Evolutionary conservation across 768 basidiomycete genomes (phyloP), one percentile per base, ranked within the genome.

Genomic region (Mycena epipterygia): DNA sequence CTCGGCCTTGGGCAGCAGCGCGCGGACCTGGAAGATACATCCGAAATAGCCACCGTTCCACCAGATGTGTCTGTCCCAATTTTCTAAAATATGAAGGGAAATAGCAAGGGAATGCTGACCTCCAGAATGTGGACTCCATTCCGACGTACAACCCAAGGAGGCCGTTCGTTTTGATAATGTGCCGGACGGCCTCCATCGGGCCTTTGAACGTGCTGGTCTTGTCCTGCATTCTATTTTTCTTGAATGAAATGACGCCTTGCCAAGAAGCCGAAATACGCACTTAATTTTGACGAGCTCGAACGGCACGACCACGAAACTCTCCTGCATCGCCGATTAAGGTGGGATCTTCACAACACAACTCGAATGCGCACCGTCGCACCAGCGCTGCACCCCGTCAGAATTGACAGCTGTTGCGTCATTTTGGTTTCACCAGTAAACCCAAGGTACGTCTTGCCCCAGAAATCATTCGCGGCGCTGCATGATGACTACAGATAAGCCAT

Each of bases 41-140:
- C 94, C 94, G 71, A 99, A 99, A 85, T 96, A 99, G 13, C 97
- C 97, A 37, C 95, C 97, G 76, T 98, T 95, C 95, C 94, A 97
- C 88, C 90, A 92, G 33, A 95, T 75, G 75, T 96, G 95, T 76
- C 93, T 94, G 53, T 48, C 44, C 51, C 42, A 55, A 32, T 58
- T 35, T 39, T 41, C 62, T 59, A 67, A 32, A 32, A 17, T 48
- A 32, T 3, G 19, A 23, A 25, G n/a, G 17, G n/a, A 46, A 21
- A 23, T 41, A 39, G 53, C 46, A 52, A n/a, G 49, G 60, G 25
- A n/a, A 52, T 25, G 44, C 83, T 39, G 64, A 94, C 95, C 97
- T 89, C 97, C 97, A 98, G 84, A 98, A 97, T 2, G 97, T 99
- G 16, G 95, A 89, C 79, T 99, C 98, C 93, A 99, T 97, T 39